Evolutionary conservation across 2,329 filamentous ascomycete genomes (phyloP).

Genomic region (Chaetomiaceae sp.): DNA sequence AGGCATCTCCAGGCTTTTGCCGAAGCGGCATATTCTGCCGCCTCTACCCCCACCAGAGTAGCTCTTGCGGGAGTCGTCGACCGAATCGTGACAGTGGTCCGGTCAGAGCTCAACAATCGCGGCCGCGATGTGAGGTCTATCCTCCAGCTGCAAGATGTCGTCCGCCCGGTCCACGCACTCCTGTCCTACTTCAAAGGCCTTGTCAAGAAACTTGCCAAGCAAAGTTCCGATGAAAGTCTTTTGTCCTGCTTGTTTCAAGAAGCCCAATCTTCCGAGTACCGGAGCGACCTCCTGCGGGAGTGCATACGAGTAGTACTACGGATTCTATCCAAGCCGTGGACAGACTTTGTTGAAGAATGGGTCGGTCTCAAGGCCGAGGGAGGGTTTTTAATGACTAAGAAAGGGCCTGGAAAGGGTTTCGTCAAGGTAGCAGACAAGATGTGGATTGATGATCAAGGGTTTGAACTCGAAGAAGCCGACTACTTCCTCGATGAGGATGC

Average conservation of each 20-base stretch:
- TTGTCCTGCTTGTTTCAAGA: constrained; percentile 59
- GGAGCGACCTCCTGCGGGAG: constrained; percentile 55
- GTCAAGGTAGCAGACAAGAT: constrained; percentile 53
- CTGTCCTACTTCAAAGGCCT: constrained; percentile 50
- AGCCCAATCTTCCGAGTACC: constrained; percentile 60
- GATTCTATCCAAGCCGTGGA: constrained; percentile 34
- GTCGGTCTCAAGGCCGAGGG: constrained; percentile 62
- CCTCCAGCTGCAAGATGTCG: constrained; percentile 48
- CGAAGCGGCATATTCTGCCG: constrained; percentile 41
- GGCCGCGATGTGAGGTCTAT: constrained; percentile 43
- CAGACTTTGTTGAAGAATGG: constrained; percentile 60
- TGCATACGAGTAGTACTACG: constrained; percentile 63
- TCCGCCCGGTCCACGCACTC: constrained; percentile 45
- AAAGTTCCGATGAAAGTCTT: constrained; percentile 54
- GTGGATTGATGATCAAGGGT: constrained; percentile 55
- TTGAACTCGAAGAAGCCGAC: constrained; percentile 54
- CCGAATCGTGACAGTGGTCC: constrained; percentile 45
- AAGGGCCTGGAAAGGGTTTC: constrained; percentile 52
- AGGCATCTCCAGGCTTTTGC: constrained; percentile 45
- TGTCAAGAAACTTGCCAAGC: constrained; percentile 43
- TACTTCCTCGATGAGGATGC: constrained; percentile 59
- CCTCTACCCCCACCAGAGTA: constrained; percentile 44
- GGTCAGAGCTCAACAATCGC: constrained; percentile 45
- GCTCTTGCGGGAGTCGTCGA: constrained; percentile 50
- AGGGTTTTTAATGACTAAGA: constrained; percentile 50